A percentile compares a stretch with the other conserved stretches of the same genome.
Conservation (phyloP, 768 basidiomycete genomes). For the Hygrophoropsis aurantiaca region DNA sequence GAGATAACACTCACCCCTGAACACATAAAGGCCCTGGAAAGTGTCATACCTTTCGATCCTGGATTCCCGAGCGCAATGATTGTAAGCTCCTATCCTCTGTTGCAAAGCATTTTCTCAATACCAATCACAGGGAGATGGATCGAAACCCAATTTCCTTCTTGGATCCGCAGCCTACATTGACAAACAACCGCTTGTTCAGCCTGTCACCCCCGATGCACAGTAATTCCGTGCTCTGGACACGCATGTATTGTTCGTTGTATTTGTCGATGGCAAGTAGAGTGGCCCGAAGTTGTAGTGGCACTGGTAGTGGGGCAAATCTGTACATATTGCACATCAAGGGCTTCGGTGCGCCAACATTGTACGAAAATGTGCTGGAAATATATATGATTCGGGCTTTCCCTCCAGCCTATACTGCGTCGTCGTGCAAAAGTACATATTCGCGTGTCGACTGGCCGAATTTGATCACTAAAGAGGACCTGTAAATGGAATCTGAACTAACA, state of each 20-base stretch:
- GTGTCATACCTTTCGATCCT: conserved; percentile 31
- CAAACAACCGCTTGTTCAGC: not conserved
- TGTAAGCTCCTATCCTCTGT: not conserved
- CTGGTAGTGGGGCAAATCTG: too few relatives aligned
- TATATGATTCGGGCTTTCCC: not conserved
- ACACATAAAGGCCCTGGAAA: conserved; percentile 40
- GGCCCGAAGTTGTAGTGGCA: too few relatives aligned
- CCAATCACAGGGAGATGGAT: conserved; percentile 10
- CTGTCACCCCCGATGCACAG: not conserved
- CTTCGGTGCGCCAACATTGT: too few relatives aligned
- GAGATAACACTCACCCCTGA: conserved; percentile 36
- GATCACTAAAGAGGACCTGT: conserved; percentile 52
- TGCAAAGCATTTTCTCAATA: too few relatives aligned
- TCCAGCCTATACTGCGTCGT: conserved; percentile 52
- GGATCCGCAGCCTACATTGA: not conserved
- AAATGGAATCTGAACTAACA: not conserved
- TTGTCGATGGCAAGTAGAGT: too few relatives aligned
- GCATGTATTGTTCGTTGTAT: not conserved
- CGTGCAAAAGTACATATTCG: conserved; percentile 86
- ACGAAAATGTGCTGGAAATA: too few relatives aligned
- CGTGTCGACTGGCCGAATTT: conserved; percentile 81
- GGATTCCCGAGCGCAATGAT: conserved; percentile 35
- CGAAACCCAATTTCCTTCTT: not conserved
- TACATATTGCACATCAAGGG: not conserved
- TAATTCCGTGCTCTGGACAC: not conserved